Evolutionary conservation across 768 basidiomycete genomes (phyloP).

Genomic region (Crucibulum laeve): DNA sequence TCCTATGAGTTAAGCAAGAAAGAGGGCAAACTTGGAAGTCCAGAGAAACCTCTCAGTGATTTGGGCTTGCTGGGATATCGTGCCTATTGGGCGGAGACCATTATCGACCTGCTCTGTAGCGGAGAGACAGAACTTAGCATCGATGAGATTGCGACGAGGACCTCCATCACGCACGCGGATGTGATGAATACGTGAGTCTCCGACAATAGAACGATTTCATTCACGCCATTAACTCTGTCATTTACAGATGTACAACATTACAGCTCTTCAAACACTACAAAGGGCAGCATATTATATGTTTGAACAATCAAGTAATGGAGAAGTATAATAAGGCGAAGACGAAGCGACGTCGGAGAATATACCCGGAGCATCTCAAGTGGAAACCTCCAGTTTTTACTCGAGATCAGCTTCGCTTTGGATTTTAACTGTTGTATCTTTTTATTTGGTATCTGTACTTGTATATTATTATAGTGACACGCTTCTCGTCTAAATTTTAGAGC

Average conservation of each 20-base stretch:
- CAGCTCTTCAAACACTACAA: slow-evolving; percentile 97
- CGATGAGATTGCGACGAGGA: slow-evolving; percentile 96
- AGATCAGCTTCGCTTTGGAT: slow-evolving; percentile 81
- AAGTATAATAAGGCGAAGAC: slow-evolving; percentile 80
- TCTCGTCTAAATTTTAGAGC: slow-evolving; percentile 10
- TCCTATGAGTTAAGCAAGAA: slow-evolving; percentile 97
- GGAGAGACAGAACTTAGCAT: slow-evolving; percentile 83
- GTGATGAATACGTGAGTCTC: slow-evolving; percentile 94
- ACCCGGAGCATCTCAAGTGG: slow-evolving; percentile 81
- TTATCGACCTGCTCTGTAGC: slow-evolving; percentile 79
- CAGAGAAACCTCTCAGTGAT: slow-evolving; percentile 96
- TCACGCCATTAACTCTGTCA: slow-evolving; percentile 5
- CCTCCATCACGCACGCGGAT: slow-evolving; percentile 91
- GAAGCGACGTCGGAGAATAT: slow-evolving; percentile 77
- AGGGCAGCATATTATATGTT: slow-evolving; percentile 87
- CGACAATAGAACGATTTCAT: slow-evolving; percentile 7
- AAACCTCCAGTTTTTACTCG: slow-evolving; percentile 93
- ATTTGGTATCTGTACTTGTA: slow-evolving; percentile 13
- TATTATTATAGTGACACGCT: slow-evolving; percentile 5
- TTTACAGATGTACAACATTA: slow-evolving; percentile 81
- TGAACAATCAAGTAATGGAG: slow-evolving; percentile 88
- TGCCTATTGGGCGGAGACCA: slow-evolving; percentile 96
- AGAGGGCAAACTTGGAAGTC: slow-evolving; percentile 92
- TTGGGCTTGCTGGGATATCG: slow-evolving; percentile 90
- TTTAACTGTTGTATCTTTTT: slow-evolving; percentile 22